These are phyloP conservation scores for Amanita muscaria DNA, from an alignment of 768 basidiomycete genomes.

Conservation along the genomic window DNA sequence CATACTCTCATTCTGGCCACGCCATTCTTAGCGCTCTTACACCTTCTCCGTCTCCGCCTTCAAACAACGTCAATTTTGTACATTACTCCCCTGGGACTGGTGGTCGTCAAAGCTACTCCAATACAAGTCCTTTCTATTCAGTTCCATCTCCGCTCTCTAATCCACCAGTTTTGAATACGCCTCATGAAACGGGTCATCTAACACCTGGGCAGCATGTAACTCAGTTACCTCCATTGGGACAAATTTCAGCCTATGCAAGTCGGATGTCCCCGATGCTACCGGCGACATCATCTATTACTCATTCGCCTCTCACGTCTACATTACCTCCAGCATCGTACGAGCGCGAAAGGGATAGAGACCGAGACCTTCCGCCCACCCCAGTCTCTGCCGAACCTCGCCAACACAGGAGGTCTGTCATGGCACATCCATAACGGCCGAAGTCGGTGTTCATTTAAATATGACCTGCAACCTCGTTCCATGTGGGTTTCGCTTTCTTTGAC, in stretches of 20 bases:
- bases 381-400: conserved; percentile 34
- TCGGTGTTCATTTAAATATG: background rate
- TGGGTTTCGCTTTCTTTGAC: conserved; percentile 1
- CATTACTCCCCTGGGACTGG: conserved; percentile 41
- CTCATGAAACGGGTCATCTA: conserved; percentile 15
- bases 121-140: conserved; percentile 33
- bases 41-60: conserved; percentile 64
- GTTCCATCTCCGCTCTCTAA: conserved; percentile 46
- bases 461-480: background rate
- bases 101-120: conserved; percentile 25
- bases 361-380: conserved; percentile 36
- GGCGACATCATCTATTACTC: conserved; percentile 29
- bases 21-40: conserved; percentile 30
- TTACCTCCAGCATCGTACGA: conserved; percentile 42
- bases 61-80: conserved; percentile 44
- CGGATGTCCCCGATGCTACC: conserved; percentile 32
- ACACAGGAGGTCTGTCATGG: conserved; percentile 27
- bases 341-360: conserved; percentile 45
- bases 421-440: conserved; percentile 22
- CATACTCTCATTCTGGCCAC: conserved; percentile 40
- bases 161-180: conserved; percentile 26
- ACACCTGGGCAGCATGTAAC: conserved; percentile 21
- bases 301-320: conserved; percentile 30
- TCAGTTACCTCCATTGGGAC: conserved; percentile 28
- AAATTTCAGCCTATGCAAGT: conserved; percentile 25